phyloP scores from a whole-genome alignment of 352 stramenopile species.

The Elongisporangium prolatum region DNA sequence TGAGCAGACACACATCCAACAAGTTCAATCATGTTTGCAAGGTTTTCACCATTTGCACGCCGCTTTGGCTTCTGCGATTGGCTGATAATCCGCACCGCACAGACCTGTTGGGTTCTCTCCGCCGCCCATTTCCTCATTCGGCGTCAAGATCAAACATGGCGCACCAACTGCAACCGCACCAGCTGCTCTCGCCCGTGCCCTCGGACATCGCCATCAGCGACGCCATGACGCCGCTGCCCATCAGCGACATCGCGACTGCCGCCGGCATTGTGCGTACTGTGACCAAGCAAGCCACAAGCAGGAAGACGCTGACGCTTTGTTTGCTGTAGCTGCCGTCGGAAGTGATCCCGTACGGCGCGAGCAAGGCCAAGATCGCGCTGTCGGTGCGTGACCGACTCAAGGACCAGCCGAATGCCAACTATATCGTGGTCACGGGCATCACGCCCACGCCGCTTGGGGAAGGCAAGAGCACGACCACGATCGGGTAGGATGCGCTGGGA shows the following conservation, averaged over 20 bases:
- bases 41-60: neutral
- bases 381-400: constrained; percentile 86
- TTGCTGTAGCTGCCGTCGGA: constrained; percentile 63
- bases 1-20: neutral
- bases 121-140: neutral
- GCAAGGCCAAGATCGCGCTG: constrained; percentile 93
- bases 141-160: constrained; percentile 22
- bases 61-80: neutral
- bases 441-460: constrained; percentile 97
- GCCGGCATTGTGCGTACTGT: constrained; percentile 60
- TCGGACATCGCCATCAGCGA: constrained; percentile 84
- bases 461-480: constrained; percentile 99
- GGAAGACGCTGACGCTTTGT: neutral
- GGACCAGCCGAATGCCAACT: constrained; percentile 91
- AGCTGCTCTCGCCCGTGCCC: constrained; percentile 65
- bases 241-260: constrained; percentile 52
- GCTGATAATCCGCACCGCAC: neutral
- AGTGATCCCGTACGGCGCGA: constrained; percentile 84
- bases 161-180: constrained; percentile 44
- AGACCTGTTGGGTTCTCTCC: neutral
- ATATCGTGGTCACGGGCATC: constrained; percentile 96
- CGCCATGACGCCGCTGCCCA: constrained; percentile 59
- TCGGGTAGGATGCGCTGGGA: constrained; percentile 57
- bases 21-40: neutral
- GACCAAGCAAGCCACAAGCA: neutral